Percentiles rank a stretch among this genome's conserved stretches.
Conservation (phyloP, 495 filamentous ascomycete species). For the Ascodesmis nigricans region DNA sequence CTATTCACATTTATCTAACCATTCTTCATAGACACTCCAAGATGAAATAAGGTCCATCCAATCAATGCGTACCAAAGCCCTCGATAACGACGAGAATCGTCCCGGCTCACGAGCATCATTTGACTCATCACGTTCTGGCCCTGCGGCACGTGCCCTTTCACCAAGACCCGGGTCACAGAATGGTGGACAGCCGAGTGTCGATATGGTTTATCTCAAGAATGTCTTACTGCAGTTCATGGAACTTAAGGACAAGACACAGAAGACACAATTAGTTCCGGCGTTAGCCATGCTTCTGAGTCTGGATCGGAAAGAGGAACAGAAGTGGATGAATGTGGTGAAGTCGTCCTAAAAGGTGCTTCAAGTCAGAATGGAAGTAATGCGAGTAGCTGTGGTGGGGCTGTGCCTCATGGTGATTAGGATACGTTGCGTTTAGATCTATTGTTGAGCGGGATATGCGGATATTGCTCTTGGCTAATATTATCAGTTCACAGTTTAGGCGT, state of each 20-base stretch:
- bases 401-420: too few species aligned
- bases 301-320: conserved; percentile 75
- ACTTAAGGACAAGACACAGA: conserved; percentile 75
- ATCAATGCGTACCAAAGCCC: conserved; percentile 10
- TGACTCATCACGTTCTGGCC: conserved; percentile 35
- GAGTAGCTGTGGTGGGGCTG: too few species aligned
- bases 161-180: conserved; percentile 23
- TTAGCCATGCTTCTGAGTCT: conserved; percentile 79
- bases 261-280: conserved; percentile 78
- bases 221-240: conserved; percentile 87
- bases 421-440: too few species aligned
- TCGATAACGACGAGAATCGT: conserved; percentile 12
- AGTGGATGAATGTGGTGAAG: conserved; percentile 63
- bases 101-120: conserved; percentile 27
- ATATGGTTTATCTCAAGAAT: conserved; percentile 85
- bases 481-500: conserved; percentile 2
- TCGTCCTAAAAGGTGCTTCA: too few species aligned
- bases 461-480: too few species aligned
- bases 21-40: conserved; percentile 11
- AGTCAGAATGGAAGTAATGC: too few species aligned
- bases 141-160: conserved; percentile 23
- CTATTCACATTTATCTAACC: not conserved
- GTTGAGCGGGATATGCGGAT: too few species aligned
- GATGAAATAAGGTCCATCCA: conserved; percentile 22
- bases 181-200: conserved; percentile 27